Base-by-base conservation (phyloP, 1,284 basidiomycete genomes). In the Neolentinus lepideus region DNA sequence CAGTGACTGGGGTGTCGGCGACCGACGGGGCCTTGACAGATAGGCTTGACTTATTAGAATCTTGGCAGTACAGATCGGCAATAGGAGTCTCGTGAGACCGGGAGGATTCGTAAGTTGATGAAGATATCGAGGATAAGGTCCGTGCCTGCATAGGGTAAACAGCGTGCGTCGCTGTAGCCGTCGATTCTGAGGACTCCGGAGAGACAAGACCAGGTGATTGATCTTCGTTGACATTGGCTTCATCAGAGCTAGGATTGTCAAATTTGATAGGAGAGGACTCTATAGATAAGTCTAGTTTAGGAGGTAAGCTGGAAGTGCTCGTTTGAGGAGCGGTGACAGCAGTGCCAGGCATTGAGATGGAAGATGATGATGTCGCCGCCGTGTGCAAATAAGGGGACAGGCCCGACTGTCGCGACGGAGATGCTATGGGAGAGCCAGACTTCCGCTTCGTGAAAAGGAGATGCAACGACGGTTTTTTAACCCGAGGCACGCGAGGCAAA, bases 211-310 rank as follows among this genome's bases (percentile, higher is more conserved):
- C 38, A 21, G 16, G 12, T 43, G 38, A 4, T 21, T 43, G 38
- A 21, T 6, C 16, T 6, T n/a, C 6, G 3, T 21, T n/a, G n/a
- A 16, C 38, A 6, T 43, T 43, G 38, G 16, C 38, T 4, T 21
- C 38, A 6, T 3, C 38, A 16, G 38, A 16, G 12, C 12, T 16
- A n/a, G 38, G 8, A 51, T 77, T 66, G 22, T 66, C 68, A n/a
- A 81, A 62, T 12, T 69, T 63, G 26, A 78, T 70, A 16, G 73
- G 66, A 0, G 77, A 76, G 2, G 70, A 73, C 26, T 80, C 77
- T 60, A 83, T 79, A 21, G 72, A 63, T 6, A 76, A 80, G 58
- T 80, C 75, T 26, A 83, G 66, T 27, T 76, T 67, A 16, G 80
- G 79, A 11, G 80, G 77, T 11, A 74, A 59, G 53, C 67, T 69